These are phyloP conservation scores for Alternaria sp. DNA, from an alignment of 2,329 filamentous ascomycete genomes.

Conservation along the genomic window DNA sequence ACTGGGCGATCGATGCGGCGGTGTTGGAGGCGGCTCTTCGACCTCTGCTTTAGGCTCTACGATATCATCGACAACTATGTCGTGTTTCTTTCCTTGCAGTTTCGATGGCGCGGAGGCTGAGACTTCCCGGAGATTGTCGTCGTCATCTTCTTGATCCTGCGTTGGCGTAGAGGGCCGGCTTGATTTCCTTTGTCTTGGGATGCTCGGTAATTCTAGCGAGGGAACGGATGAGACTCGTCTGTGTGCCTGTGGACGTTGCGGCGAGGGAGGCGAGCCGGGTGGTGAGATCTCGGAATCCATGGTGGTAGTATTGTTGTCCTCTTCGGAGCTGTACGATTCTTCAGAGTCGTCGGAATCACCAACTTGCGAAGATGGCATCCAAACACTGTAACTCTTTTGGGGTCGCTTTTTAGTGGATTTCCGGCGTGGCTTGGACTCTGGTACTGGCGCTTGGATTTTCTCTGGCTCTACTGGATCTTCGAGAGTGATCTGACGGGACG, in stretches of 20 bases:
- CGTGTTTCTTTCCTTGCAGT: slow-evolving; percentile 30
- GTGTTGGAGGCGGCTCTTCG: slow-evolving; percentile 50
- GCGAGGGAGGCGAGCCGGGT: slow-evolving; percentile 29
- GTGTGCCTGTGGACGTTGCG: slow-evolving; percentile 48
- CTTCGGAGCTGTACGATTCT: slow-evolving; percentile 26
- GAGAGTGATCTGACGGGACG: slow-evolving; percentile 45
- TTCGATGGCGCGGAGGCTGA: slow-evolving; percentile 40
- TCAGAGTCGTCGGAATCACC: slow-evolving; percentile 39
- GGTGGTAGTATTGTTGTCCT: slow-evolving; percentile 31
- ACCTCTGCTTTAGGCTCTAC: slow-evolving; percentile 20
- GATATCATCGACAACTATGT: slow-evolving; percentile 18
- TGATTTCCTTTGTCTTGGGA: slow-evolving; percentile 53
- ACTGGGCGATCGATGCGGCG: slow-evolving; percentile 61
- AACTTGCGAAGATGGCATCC: slow-evolving; percentile 54
- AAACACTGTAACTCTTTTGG: slow-evolving; percentile 55
- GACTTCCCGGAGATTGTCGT: slow-evolving; percentile 17
- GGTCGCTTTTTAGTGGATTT: slow-evolving; percentile 41
- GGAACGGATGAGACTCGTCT: slow-evolving; percentile 57
- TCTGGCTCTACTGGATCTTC: slow-evolving; percentile 38
- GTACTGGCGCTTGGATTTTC: slow-evolving; percentile 13
- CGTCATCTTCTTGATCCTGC: slow-evolving; percentile 21
- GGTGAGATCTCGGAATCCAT: slow-evolving; percentile 25
- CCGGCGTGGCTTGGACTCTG: slow-evolving; percentile 32
- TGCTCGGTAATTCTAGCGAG: slow-evolving; percentile 53
- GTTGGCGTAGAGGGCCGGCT: slow-evolving; percentile 48